phyloP scores from a whole-genome alignment of 306 rosid species.

The Casuarina glauca region DNA sequence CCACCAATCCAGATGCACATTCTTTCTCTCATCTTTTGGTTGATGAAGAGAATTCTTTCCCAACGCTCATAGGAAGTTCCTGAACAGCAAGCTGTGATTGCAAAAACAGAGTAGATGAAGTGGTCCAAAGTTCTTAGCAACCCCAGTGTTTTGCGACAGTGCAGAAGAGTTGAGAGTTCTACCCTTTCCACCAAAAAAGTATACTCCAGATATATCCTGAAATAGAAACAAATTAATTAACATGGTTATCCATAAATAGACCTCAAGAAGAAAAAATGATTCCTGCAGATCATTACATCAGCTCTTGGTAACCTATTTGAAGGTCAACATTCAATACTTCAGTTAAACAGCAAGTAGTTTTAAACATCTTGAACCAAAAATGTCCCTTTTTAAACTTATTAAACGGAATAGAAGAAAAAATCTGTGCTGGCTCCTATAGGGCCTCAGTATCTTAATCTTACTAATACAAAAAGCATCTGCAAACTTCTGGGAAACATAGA shows the following conservation, averaged over 20 bases:
- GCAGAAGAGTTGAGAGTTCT: constrained; percentile 58
- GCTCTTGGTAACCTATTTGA: neutral
- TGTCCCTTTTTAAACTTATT: neutral
- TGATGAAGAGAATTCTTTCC: constrained; percentile 2
- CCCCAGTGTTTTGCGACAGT: constrained; percentile 46
- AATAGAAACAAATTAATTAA: constrained; percentile 14
- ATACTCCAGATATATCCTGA: constrained; percentile 76
- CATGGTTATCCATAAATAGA: neutral
- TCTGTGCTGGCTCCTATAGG: neutral
- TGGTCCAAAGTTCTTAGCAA: constrained; percentile 78
- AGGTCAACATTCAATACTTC: neutral
- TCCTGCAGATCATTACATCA: neutral
- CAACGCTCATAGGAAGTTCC: constrained; percentile 26
- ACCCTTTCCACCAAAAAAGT: constrained; percentile 77
- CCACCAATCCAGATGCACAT: neutral
- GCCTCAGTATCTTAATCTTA: neutral
- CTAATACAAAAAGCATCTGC: neutral
- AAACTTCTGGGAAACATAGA: neutral
- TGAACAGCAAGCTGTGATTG: constrained; percentile 48
- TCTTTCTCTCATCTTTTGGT: neutral
- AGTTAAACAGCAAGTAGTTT: neutral
- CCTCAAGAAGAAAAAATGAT: neutral
- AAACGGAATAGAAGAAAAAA: neutral
- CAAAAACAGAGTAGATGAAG: constrained; percentile 51
- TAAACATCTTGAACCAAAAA: neutral